Percentiles rank a stretch among this genome's conserved stretches.
phyloP scores from a whole-genome alignment of 176 grass and related monocot genomes.

The Triticum timopheevii region DNA sequence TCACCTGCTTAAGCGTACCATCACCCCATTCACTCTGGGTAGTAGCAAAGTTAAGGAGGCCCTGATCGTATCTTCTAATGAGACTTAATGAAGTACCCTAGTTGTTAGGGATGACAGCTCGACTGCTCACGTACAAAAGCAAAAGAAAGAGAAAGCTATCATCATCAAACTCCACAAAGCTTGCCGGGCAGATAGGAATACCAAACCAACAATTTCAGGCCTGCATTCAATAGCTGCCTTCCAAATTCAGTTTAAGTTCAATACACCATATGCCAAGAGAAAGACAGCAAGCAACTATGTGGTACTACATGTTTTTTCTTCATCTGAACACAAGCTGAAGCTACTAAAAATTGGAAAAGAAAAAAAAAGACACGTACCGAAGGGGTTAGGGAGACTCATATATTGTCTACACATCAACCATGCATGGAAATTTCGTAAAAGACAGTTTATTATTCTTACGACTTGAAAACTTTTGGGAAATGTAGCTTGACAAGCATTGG shows the following conservation, averaged over 20 bases:
- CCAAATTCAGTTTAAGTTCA: background rate
- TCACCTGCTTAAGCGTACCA: background rate
- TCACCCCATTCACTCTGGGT: background rate
- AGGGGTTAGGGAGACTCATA: background rate
- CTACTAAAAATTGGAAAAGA: background rate
- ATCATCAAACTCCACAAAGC: background rate
- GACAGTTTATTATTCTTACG: background rate
- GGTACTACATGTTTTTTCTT: background rate
- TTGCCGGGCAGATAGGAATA: background rate
- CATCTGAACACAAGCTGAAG: background rate
- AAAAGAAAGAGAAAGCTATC: constrained; percentile 1
- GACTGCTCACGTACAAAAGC: background rate
- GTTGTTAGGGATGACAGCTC: background rate
- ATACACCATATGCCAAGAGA: background rate
- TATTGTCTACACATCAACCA: background rate
- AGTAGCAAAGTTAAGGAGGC: background rate
- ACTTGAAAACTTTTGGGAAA: constrained; percentile 45
- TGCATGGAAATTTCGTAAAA: background rate
- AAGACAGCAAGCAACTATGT: background rate
- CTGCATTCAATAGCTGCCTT: constrained; percentile 31
- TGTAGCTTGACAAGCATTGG: constrained; percentile 71
- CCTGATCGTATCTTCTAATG: background rate
- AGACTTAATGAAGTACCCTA: background rate
- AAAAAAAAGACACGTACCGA: background rate
- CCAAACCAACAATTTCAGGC: constrained; percentile 29